Evolutionary conservation across 176 grass and related monocot species (phyloP).

Genomic region (Poa pratensis): DNA sequence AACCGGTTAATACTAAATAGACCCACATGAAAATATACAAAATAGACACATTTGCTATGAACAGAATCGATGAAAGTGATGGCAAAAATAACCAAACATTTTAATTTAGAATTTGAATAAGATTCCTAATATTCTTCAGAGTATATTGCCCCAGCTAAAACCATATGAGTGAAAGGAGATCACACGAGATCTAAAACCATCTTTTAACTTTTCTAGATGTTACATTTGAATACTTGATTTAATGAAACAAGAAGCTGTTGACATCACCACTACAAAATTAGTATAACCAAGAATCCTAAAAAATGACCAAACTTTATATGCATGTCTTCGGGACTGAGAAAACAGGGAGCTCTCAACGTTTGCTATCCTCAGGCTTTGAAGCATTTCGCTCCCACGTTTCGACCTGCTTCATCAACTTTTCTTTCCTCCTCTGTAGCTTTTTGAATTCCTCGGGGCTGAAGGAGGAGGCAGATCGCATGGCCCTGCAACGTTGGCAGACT

Average conservation of each 20-base stretch:
- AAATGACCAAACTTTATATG: slow-evolving; percentile 27
- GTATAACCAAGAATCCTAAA: slow-evolving; percentile 37
- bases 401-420: slow-evolving; percentile 62
- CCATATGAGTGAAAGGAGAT: background rate
- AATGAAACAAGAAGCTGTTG: slow-evolving; percentile 17
- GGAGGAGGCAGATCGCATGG: slow-evolving; percentile 71
- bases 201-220: slow-evolving; percentile 31
- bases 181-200: slow-evolving; percentile 10
- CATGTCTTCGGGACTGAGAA: slow-evolving; percentile 2
- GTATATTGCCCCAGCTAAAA: slow-evolving; percentile 11
- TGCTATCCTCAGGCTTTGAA: slow-evolving; percentile 39
- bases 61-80: background rate
- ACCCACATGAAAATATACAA: background rate
- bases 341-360: slow-evolving; percentile 36
- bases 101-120: background rate
- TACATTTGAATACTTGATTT: slow-evolving; percentile 24
- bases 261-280: slow-evolving; percentile 43
- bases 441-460: slow-evolving; percentile 57
- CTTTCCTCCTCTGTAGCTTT: slow-evolving; percentile 45
- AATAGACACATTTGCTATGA: background rate
- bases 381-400: slow-evolving; percentile 66
- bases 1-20: background rate
- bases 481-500: slow-evolving; percentile 44
- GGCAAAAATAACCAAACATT: background rate
- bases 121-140: background rate